Evolutionary conservation across 2,329 filamentous ascomycete species (phyloP).

Genomic region (Didymosphaeria variabile): DNA sequence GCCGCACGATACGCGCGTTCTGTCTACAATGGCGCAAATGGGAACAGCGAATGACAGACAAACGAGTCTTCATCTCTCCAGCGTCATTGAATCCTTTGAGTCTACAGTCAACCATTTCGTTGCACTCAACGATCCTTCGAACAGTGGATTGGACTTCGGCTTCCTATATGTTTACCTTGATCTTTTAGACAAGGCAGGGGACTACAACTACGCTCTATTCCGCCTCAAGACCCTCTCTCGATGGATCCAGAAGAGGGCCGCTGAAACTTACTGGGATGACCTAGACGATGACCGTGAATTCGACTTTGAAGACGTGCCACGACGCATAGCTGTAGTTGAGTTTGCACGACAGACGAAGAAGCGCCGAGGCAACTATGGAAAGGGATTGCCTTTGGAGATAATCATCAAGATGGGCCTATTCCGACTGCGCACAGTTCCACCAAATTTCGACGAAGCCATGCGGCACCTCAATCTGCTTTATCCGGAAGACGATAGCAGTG

Average conservation of each 20-base stretch:
- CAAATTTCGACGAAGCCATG: conserved; percentile 73
- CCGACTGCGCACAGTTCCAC: conserved; percentile 74
- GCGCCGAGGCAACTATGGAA: conserved; percentile 67
- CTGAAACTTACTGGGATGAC: conserved; percentile 81
- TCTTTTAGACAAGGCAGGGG: conserved; percentile 72
- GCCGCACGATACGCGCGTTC: conserved; percentile 63
- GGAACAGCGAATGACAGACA: conserved; percentile 61
- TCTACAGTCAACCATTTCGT: conserved; percentile 61
- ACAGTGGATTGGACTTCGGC: conserved; percentile 72
- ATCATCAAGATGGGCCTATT: conserved; percentile 85
- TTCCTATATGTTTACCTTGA: conserved; percentile 88
- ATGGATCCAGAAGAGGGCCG: conserved; percentile 80
- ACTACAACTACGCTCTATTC: conserved; percentile 71
- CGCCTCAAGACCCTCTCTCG: conserved; percentile 77
- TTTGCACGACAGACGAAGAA: conserved; percentile 65
- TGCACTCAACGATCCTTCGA: conserved; percentile 51
- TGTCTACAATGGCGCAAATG: conserved; percentile 65
- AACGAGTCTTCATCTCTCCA: conserved; percentile 56
- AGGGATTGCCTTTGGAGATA: conserved; percentile 79
- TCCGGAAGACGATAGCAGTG: conserved; percentile 62
- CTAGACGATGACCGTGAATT: conserved; percentile 86
- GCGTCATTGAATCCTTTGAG: conserved; percentile 62
- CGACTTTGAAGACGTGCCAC: conserved; percentile 74
- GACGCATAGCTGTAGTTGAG: conserved; percentile 69
- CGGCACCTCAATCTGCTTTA: conserved; percentile 69